Evolutionary conservation across 2,329 filamentous ascomycete genomes (phyloP).

Genomic region (Monosporascus sp.): DNA sequence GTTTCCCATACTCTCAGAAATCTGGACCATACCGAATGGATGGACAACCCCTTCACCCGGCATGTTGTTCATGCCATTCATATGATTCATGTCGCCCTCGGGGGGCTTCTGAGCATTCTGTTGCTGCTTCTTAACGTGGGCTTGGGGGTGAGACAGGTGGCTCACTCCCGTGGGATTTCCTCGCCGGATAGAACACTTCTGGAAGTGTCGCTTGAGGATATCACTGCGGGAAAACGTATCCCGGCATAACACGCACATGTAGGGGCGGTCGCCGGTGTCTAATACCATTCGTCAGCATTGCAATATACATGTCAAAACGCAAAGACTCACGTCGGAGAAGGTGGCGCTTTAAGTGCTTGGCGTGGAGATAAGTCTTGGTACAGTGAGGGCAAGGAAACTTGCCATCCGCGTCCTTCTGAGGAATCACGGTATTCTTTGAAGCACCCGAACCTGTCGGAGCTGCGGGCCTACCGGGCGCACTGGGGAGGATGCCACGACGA

Average conservation of each 20-base stretch:
- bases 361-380: slow-evolving; percentile 95
- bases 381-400: slow-evolving; percentile 98
- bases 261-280: slow-evolving; percentile 97
- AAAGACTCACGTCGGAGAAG: slow-evolving; percentile 81
- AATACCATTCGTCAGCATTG: slow-evolving; percentile 12
- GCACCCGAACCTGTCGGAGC: slow-evolving; percentile 66
- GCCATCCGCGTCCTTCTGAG: slow-evolving; percentile 91
- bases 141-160: slow-evolving; percentile 88
- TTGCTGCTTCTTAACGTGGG: slow-evolving; percentile 76
- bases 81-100: slow-evolving; percentile 53
- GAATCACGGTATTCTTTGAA: slow-evolving; percentile 76
- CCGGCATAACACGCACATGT: slow-evolving; percentile 96
- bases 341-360: slow-evolving; percentile 96
- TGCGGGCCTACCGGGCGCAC: slow-evolving; percentile 78
- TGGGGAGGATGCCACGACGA: slow-evolving; percentile 83
- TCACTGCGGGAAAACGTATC: slow-evolving; percentile 98
- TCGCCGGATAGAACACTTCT: slow-evolving; percentile 95
- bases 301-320: not conserved
- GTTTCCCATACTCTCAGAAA: slow-evolving; percentile 54
- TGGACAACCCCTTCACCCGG: slow-evolving; percentile 52
- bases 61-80: slow-evolving; percentile 57
- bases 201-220: slow-evolving; percentile 97
- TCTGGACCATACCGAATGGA: slow-evolving; percentile 52
- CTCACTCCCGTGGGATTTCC: slow-evolving; percentile 94
- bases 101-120: slow-evolving; percentile 51